Base-by-base conservation (phyloP, 1,284 basidiomycete genomes). In the Rhodotorula mucilaginosa region DNA sequence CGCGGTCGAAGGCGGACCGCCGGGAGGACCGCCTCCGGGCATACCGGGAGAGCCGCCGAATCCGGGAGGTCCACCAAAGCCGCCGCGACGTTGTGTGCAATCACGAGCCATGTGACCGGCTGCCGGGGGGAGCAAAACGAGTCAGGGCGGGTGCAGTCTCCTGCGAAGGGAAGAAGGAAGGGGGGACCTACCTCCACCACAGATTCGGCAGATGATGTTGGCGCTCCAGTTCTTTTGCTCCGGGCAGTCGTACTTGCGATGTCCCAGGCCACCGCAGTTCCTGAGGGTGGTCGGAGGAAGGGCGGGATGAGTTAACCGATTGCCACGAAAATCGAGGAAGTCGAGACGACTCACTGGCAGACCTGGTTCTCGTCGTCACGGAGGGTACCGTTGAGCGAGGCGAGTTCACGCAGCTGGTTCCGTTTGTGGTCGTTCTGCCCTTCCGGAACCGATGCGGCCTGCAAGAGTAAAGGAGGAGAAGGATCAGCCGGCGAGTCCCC, bases 371-470 rank as follows among this genome's bases (percentile, higher is more conserved):
- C 97, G 82, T 99, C 97, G 80, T 99, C 97, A 78, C 97, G 93
- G 70, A 99, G 88, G 39, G 97, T 99, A 82, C 97, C 97, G 81
- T 99, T 99, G 66, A 99, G 84, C 26, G 95, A 93, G 21, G 97
- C 97, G 47, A 99, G 87, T 82, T 99, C 97, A 77, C 97, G 92
- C 62, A 99, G 88, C 83, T 99, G 97, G 81, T 96, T 98, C 65
- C 97, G 90, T 82, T 99, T 99, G 85, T 99, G 97, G 80, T 98
- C 96, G 81, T 99, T 99, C 83, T 99, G 93, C 52, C 94, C 95
- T 84, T 99, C 97, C 2, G 97, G 97, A 5, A 95, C 97, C 29
- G 95, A 98, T 7, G 97, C 97, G 69, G 97, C 95, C 93, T 96
- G 77, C 26, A 18, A 48, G 31, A 29, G 52, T 47, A 21, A 46